Percentiles rank a stretch among this genome's conserved stretches.
These are phyloP conservation scores for Plenodomus lindquistii DNA, from an alignment of 2,329 filamentous ascomycete species.

Conservation along the genomic window DNA sequence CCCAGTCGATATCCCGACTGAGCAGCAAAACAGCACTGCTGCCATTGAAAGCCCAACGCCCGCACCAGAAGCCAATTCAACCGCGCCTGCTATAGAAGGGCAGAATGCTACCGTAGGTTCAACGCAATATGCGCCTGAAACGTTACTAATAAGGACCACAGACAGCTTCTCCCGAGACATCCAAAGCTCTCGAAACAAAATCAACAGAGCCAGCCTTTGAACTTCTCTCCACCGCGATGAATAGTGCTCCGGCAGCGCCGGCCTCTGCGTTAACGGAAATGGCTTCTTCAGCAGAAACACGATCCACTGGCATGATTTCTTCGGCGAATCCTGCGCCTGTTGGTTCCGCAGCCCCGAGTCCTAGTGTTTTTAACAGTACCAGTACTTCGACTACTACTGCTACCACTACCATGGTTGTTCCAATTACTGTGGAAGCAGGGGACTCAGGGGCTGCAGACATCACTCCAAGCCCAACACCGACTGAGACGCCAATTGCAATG, in stretches of 20 bases:
- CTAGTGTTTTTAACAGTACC: slow-evolving; percentile 24
- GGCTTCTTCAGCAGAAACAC: slow-evolving; percentile 8
- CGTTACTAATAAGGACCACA: not conserved
- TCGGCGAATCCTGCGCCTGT: slow-evolving; percentile 17
- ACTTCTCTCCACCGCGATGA: not conserved
- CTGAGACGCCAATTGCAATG: not conserved
- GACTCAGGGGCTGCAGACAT: not conserved
- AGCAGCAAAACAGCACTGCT: not conserved
- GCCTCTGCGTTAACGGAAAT: slow-evolving; percentile 20
- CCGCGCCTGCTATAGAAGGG: slow-evolving; percentile 4
- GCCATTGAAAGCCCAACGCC: not conserved
- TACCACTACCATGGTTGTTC: slow-evolving; percentile 14
- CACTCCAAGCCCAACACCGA: not conserved
- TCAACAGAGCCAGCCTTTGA: not conserved
- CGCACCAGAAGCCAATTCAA: slow-evolving; percentile 6
- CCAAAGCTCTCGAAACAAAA: slow-evolving; percentile 1
- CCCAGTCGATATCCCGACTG: too few species aligned
- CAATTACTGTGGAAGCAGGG: slow-evolving; percentile 24
- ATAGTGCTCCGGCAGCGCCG: not conserved
- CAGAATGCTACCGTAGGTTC: slow-evolving; percentile 19
- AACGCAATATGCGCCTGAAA: not conserved
- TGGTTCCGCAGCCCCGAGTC: slow-evolving; percentile 24
- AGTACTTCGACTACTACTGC: slow-evolving; percentile 26
- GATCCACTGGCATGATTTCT: slow-evolving; percentile 9
- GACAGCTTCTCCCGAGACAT: not conserved